Percentiles rank a stretch among this genome's conserved stretches.
Evolutionary conservation across 2,329 filamentous ascomycete species (phyloP).

Genomic region (Ascochyta rabiei): DNA sequence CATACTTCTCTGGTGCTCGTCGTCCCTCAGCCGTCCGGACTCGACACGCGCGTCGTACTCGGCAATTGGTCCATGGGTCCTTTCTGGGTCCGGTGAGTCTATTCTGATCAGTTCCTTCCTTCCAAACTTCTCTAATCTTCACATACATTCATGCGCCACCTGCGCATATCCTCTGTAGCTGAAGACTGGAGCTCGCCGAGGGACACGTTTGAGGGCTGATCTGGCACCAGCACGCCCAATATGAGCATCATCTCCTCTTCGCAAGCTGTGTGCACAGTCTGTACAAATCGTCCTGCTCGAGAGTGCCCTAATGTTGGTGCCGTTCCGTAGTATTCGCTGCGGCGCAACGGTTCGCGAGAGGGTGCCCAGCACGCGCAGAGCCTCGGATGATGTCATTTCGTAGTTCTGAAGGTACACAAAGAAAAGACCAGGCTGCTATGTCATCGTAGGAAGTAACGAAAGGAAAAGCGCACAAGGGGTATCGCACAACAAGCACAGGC

Average conservation of each 20-base stretch:
- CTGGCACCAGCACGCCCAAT: conserved; percentile 9
- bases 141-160: conserved; percentile 31
- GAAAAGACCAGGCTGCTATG: conserved; percentile 2
- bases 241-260: conserved; percentile 14
- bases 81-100: conserved; percentile 22
- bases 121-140: not conserved
- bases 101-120: conserved; percentile 10
- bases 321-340: conserved; percentile 13
- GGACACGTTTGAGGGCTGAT: conserved; percentile 8
- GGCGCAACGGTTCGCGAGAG: conserved; percentile 34
- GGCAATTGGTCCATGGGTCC: conserved; percentile 71
- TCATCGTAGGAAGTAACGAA: conserved; percentile 10
- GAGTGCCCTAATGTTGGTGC: not conserved
- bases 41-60: conserved; percentile 88
- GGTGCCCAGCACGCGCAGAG: conserved; percentile 34
- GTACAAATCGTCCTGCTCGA: conserved; percentile 34
- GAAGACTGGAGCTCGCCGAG: conserved; percentile 14
- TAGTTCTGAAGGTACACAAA: not conserved
- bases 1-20: conserved; percentile 86
- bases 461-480: conserved; percentile 1
- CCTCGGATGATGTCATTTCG: conserved; percentile 46
- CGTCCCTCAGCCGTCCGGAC: conserved; percentile 76
- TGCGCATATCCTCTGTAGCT: conserved; percentile 38
- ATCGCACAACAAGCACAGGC: conserved; percentile 4
- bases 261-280: conserved; percentile 29